Base-by-base conservation (phyloP, 805 yeast species). In the Lipomyces starkeyi region DNA sequence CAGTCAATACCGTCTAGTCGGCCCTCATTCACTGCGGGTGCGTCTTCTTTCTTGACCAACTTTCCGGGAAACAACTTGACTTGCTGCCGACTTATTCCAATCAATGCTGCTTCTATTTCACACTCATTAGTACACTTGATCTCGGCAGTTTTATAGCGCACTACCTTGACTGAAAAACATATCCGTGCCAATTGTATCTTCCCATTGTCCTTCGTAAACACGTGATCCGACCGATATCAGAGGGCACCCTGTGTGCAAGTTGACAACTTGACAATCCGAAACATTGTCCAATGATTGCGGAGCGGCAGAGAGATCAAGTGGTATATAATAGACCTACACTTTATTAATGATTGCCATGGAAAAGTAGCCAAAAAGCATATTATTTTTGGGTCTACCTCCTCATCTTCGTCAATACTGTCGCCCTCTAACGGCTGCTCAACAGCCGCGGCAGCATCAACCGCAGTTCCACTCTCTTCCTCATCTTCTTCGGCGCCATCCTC, bases 151-250 rank as follows among this genome's bases (percentile, higher is more conserved):
- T 6, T 27, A 55, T 25, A 13, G 20, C 17, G 6, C 8, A 49
- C n/a, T 58, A 68, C 71, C 69, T 54, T 64, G 64, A 20, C 40
- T 52, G 32, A 69, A 69, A 17, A 62, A 58, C 72, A 69, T 69
- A 49, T 69, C 55, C 6, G 72, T 69, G 17, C 72, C 72, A 5
- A 68, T 58, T 20, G 64, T 32, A 52, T 64, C 62, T 29, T 69
- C 66, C 72, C 72, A 69, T 43, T 53, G 62, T n/a, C 71, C 72
- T 56, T 65, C 72, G 47, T 69, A 69, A 5, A 68, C 68, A 17
- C 61, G 47, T 14, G 71, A 37, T 20, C 72, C 72, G 7, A 69
- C 35, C 3, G 72, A 60, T 1, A 69, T 43, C 29, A 69, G 62
- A 8, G 72, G 72, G 3, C 58, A 52, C 11, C 32, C 29, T 1